Evolutionary conservation across 192 early-diverging fungal species (phyloP).

Genomic region (Backusella parvicylindrica): DNA sequence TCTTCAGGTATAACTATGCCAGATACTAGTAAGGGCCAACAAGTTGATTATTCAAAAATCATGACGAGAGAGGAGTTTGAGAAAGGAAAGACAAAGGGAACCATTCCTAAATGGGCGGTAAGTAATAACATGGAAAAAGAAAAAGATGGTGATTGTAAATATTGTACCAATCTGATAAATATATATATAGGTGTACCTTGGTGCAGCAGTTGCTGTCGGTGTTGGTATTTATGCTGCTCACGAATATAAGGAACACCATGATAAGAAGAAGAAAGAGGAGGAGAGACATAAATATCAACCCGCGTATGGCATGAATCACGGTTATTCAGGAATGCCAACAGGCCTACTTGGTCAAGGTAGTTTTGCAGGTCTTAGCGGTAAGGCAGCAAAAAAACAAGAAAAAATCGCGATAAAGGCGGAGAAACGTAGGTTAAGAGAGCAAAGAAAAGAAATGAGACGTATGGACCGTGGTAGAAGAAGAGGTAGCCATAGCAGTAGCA

Average conservation of each 20-base stretch:
- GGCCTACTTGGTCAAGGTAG: neutral
- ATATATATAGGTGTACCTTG: conserved; percentile 30
- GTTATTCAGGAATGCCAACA: neutral
- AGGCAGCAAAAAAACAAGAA: neutral
- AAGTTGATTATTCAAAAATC: neutral
- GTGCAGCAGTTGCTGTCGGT: conserved; percentile 34
- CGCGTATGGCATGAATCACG: neutral
- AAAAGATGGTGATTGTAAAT: neutral
- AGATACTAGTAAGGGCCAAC: neutral
- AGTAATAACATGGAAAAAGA: neutral
- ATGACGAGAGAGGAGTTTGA: neutral
- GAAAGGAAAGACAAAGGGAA: neutral
- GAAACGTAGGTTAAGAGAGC: neutral
- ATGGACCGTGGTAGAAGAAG: neutral
- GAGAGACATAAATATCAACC: conserved; percentile 4
- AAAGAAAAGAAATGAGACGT: neutral
- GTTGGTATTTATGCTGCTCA: conserved; percentile 22
- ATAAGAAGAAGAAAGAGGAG: conserved; percentile 14
- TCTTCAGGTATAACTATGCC: neutral
- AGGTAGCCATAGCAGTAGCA: neutral
- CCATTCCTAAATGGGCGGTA: conserved; percentile 33
- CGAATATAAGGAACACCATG: conserved; percentile 31
- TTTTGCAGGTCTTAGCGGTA: neutral
- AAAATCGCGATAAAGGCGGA: neutral
- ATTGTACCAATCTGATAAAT: neutral